Conservation (phyloP, 2,329 filamentous ascomycete species). For the Phoma sp. region DNA sequence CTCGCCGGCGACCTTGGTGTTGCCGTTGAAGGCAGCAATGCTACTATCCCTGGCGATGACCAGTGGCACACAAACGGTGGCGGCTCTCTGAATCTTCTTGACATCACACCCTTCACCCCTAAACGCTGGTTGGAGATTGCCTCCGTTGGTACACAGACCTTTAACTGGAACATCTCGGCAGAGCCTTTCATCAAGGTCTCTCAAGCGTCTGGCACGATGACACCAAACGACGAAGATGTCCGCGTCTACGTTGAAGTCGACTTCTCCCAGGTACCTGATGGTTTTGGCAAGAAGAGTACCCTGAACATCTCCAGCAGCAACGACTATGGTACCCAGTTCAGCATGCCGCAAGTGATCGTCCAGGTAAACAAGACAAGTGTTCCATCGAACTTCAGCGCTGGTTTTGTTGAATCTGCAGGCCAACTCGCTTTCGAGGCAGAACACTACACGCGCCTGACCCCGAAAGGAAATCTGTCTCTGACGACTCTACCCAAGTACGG, state of each 20-base stretch:
- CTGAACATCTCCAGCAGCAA: slow-evolving; percentile 45
- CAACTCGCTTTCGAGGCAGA: slow-evolving; percentile 47
- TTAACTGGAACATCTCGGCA: slow-evolving; percentile 46
- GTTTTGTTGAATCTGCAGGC: slow-evolving; percentile 46
- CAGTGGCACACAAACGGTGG: slow-evolving; percentile 61
- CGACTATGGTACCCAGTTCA: slow-evolving; percentile 49
- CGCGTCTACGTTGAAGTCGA: slow-evolving; percentile 48
- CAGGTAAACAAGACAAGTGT: slow-evolving; percentile 45
- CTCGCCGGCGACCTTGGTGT: slow-evolving; percentile 69
- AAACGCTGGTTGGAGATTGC: slow-evolving; percentile 48
- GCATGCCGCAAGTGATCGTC: slow-evolving; percentile 38
- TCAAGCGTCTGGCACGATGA: slow-evolving; percentile 39
- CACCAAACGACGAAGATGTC: slow-evolving; percentile 40
- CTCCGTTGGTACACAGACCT: slow-evolving; percentile 40
- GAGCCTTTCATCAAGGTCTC: slow-evolving; percentile 48
- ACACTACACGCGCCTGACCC: slow-evolving; percentile 45
- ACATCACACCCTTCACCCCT: slow-evolving; percentile 44
- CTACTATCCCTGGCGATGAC: slow-evolving; percentile 71
- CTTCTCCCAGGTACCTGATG: slow-evolving; percentile 37
- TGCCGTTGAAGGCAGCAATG: slow-evolving; percentile 69
- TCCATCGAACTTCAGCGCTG: slow-evolving; percentile 40
- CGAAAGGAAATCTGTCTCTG: slow-evolving; percentile 35
- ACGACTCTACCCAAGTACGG: slow-evolving; percentile 44
- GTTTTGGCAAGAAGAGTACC: slow-evolving; percentile 35
- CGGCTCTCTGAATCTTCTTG: slow-evolving; percentile 36